Percentiles rank a stretch among this genome's conserved stretches.
These are phyloP conservation scores for Cyberlindnera japonica DNA, from an alignment of 805 yeast species.

Conservation along the genomic window DNA sequence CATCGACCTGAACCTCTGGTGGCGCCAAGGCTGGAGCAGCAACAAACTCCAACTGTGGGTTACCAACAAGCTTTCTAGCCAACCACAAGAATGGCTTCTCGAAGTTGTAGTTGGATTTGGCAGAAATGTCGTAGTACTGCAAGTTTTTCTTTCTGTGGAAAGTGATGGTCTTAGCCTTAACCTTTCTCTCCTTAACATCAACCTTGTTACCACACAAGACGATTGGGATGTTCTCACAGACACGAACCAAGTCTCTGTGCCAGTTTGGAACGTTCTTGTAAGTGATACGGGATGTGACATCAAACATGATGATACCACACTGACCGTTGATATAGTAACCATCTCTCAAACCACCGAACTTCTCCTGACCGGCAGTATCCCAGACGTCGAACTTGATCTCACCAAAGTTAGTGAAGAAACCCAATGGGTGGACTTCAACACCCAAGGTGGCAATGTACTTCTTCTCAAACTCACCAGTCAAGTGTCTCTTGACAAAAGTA, in stretches of 20 bases:
- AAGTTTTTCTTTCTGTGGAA: constrained; percentile 99
- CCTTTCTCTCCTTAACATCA: constrained; percentile 99
- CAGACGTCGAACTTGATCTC: constrained; percentile 98
- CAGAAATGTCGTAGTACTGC: constrained; percentile 99
- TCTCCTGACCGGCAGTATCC: constrained; percentile 99
- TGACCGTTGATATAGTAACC: constrained; percentile 99
- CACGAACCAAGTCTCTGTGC: constrained; percentile 99
- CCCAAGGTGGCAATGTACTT: constrained; percentile 98
- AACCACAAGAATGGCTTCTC: constrained; percentile 99
- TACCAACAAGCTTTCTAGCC: constrained; percentile 98
- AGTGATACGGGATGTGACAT: constrained; percentile 98
- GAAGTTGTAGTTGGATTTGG: constrained; percentile 98
- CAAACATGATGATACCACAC: constrained; percentile 99
- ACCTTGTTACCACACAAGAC: constrained; percentile 99
- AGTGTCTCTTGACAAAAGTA: constrained; percentile 98
- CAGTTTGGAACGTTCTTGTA: constrained; percentile 99
- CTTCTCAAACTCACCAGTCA: constrained; percentile 99
- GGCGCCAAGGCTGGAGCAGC: constrained; percentile 99
- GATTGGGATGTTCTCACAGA: constrained; percentile 99
- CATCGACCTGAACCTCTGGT: constrained; percentile 97
- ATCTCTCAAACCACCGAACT: constrained; percentile 99
- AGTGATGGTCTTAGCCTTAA: constrained; percentile 98
- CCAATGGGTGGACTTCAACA: constrained; percentile 98
- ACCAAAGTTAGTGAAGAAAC: constrained; percentile 97
- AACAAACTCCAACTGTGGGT: constrained; percentile 96